phyloP scores from a whole-genome alignment of 805 yeast genomes.

The Saitoella complicata region DNA sequence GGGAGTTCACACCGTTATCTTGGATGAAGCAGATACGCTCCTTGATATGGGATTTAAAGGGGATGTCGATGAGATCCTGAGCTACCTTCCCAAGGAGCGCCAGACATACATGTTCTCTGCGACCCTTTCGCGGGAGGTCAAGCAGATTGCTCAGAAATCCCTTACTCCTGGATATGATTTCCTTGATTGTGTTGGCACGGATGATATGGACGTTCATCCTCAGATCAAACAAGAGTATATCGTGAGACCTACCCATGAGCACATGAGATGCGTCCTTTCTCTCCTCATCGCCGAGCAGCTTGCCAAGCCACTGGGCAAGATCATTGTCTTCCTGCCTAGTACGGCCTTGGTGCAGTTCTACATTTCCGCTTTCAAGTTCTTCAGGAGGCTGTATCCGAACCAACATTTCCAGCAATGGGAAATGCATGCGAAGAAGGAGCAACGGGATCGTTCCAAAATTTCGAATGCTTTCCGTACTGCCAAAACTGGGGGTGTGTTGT shows the following conservation, averaged over 20 bases:
- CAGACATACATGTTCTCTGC: slow-evolving; percentile 77
- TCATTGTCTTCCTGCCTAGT: slow-evolving; percentile 85
- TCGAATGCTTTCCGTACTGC: slow-evolving; percentile 39
- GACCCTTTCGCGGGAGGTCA: slow-evolving; percentile 58
- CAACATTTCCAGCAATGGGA: slow-evolving; percentile 33
- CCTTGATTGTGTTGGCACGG: slow-evolving; percentile 19
- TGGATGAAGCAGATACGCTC: slow-evolving; percentile 88
- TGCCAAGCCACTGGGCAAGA: slow-evolving; percentile 48
- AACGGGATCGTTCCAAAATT: slow-evolving; percentile 62
- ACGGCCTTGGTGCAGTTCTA: slow-evolving; percentile 65
- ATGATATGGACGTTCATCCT: slow-evolving; percentile 34
- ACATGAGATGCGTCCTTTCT: slow-evolving; percentile 19
- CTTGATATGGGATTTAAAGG: slow-evolving; percentile 60
- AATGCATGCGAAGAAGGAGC: slow-evolving; percentile 74
- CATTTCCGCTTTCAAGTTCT: slow-evolving; percentile 2
- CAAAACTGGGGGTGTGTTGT: slow-evolving; percentile 29
- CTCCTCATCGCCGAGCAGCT: slow-evolving; percentile 36
- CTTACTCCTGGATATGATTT: too few relatives aligned
- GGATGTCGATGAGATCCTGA: slow-evolving; percentile 52
- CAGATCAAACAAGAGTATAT: slow-evolving; percentile 47
- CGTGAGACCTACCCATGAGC: slow-evolving; percentile 13
- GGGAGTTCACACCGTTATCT: slow-evolving; percentile 44
- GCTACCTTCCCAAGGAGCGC: slow-evolving; percentile 69
- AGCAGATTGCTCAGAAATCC: slow-evolving; percentile 53
- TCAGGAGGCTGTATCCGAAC: too few relatives aligned